A percentile compares a stretch with the other conserved stretches of the same genome.
Evolutionary conservation across 176 grass and related monocot species (phyloP).

Genomic region (Urochloa ruziziensis): DNA sequence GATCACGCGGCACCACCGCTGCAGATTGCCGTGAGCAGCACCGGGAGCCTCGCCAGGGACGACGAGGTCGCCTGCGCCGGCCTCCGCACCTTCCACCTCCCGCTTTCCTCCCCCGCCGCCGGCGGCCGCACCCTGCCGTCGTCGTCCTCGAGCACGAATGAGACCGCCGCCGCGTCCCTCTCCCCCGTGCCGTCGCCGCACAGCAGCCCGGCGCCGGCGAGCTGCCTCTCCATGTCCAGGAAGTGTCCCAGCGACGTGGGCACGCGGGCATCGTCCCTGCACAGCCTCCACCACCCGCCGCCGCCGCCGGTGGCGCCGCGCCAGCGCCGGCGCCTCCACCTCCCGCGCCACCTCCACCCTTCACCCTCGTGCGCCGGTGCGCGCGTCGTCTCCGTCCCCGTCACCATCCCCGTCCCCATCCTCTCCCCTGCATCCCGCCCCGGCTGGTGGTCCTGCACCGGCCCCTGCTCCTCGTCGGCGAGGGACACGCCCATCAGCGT

Average conservation of each 20-base stretch:
- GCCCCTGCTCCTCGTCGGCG: constrained; percentile 14
- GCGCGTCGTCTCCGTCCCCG: not conserved
- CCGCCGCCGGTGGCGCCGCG: not conserved
- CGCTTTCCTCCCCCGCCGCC: constrained; percentile 14
- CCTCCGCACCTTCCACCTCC: constrained; percentile 32
- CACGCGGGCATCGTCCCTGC: constrained; percentile 45
- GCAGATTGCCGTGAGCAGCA: constrained; percentile 80
- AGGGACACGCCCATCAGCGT: constrained; percentile 95
- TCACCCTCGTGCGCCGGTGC: not conserved
- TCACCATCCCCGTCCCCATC: not conserved
- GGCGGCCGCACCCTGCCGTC: constrained; percentile 59
- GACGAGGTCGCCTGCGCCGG: constrained; percentile 6
- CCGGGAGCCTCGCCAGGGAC: constrained; percentile 59
- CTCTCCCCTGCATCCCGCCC: not conserved
- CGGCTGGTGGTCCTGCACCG: not conserved
- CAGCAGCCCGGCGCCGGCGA: constrained; percentile 44
- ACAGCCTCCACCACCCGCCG: constrained; percentile 73
- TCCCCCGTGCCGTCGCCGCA: constrained; percentile 31
- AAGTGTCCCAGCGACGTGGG: constrained; percentile 74
- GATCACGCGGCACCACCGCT: constrained; percentile 45
- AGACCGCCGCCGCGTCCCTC: constrained; percentile 3
- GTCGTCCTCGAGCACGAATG: constrained; percentile 54
- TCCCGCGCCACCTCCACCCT: constrained; percentile 15
- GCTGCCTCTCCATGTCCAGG: constrained; percentile 73
- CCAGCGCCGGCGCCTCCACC: constrained; percentile 17